phyloP scores from a whole-genome alignment of 23 red algal species.

The Chondrus crispus region DNA sequence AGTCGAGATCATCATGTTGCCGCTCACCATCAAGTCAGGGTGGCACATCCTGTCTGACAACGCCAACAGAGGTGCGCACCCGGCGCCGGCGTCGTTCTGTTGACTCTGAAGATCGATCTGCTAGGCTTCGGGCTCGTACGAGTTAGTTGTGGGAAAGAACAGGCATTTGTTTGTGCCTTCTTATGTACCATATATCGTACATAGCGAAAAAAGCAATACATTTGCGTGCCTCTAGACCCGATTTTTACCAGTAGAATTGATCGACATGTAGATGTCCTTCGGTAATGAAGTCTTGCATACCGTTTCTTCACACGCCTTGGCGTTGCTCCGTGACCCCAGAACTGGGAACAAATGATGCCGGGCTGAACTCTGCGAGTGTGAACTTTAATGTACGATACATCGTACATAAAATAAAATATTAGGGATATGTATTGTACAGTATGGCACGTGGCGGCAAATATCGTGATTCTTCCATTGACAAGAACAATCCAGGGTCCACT shows the following conservation, averaged over 20 bases:
- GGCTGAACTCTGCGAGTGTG: not conserved
- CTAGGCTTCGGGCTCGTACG: not conserved
- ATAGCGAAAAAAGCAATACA: not conserved
- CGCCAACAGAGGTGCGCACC: not conserved
- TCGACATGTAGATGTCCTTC: not conserved
- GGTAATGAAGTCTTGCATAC: not conserved
- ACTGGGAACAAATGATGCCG: not conserved
- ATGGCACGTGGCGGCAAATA: too few relatives aligned
- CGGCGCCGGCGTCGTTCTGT: not conserved
- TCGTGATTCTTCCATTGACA: too few relatives aligned
- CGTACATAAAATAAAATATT: conserved; percentile 1
- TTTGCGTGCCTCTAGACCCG: not conserved
- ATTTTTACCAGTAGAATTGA: not conserved
- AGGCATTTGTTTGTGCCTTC: not conserved
- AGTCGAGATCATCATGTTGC: not conserved
- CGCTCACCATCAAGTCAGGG: not conserved
- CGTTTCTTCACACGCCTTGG: not conserved
- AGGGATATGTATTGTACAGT: not conserved
- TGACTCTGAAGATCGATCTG: not conserved
- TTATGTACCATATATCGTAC: not conserved
- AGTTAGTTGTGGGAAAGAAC: not conserved
- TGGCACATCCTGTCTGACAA: not conserved
- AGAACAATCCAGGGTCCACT: too few relatives aligned
- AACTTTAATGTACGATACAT: conserved; percentile 4
- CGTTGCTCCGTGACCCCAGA: not conserved